Conservation (phyloP, 495 filamentous ascomycete species). For the Thozetella sp. region DNA sequence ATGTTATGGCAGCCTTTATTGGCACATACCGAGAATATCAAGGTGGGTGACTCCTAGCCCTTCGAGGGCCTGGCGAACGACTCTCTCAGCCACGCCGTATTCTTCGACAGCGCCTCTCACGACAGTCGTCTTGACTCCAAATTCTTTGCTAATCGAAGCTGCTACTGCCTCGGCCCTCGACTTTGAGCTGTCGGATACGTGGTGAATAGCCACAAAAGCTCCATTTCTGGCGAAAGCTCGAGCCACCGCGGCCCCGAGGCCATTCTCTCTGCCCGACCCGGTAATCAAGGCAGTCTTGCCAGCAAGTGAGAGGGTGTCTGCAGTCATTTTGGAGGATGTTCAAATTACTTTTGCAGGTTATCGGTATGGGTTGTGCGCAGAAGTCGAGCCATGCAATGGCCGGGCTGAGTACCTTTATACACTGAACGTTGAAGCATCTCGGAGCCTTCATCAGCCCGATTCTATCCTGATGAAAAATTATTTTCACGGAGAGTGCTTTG, state of each 20-base stretch:
- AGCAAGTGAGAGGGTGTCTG: conserved; percentile 29
- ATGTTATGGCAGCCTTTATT: too few relatives aligned
- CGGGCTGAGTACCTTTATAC: too few relatives aligned
- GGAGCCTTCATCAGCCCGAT: too few relatives aligned
- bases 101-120: conserved; percentile 21
- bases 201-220: conserved; percentile 27
- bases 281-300: conserved; percentile 52
- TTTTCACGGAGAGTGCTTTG: too few relatives aligned
- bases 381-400: too few relatives aligned
- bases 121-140: conserved; percentile 26
- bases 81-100: conserved; percentile 15
- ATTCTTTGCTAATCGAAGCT: conserved; percentile 12
- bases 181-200: conserved; percentile 25
- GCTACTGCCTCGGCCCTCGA: conserved; percentile 23
- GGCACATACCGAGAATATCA: conserved; percentile 28
- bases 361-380: too few relatives aligned
- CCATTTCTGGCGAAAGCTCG: conserved; percentile 32
- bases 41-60: conserved; percentile 23
- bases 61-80: conserved; percentile 23
- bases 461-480: too few relatives aligned
- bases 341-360: too few relatives aligned
- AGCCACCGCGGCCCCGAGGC: conserved; percentile 43
- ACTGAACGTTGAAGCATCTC: too few relatives aligned
- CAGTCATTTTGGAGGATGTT: conserved; percentile 7
- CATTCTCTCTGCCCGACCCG: conserved; percentile 36